Base-by-base conservation (phyloP, 164 flowering plant genomes). In the Dillenia suffruticosa region DNA sequence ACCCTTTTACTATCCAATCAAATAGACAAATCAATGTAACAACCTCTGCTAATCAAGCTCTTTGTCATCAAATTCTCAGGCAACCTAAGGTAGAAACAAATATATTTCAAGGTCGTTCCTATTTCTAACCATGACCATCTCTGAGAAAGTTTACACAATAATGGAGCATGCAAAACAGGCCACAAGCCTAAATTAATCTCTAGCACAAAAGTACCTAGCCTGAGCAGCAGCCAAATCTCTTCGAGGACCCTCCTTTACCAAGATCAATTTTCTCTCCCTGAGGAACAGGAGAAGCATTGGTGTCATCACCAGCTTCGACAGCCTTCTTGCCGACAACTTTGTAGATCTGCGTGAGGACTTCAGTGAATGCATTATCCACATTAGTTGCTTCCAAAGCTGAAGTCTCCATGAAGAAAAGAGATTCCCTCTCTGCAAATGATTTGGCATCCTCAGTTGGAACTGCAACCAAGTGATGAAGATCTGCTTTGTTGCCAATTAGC, bases 381-480 rank as follows among this genome's bases (percentile, higher is more conserved):
- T 85, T 88, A n/a, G 87, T 84, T 7, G 94, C 69, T 54, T 85
- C 94, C 26, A 88, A 70, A 0, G 94, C 94, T 3, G 94, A 88
- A 17, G 94, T 88, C 62, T 88, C 94, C 90, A 85, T 85, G 89
- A 87, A 87, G 77, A 70, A 85, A 57, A 85, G 86, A n/a, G 87
- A 81, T 62, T 88, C 94, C 51, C 63, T 78, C 81, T 88, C 89
- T 1, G 90, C 86, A 69, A 85, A 85, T 8, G 89, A 79, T 45
- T 78, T 85, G 46, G 85, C 87, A 56, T 85, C 90, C 59, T 85
- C 90, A 0, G 87, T 83, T 44, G 83, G 71, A 61, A 87, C 94
- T 8, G 94, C 90, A 49, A 82, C 83, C 24, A 85, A 86, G 70
- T 87, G 94, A 14, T 89, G 88, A 45, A 85, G 90, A 66, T 87